phyloP scores from a whole-genome alignment of 306 rosid genomes.

The Carpinus fangiana region DNA sequence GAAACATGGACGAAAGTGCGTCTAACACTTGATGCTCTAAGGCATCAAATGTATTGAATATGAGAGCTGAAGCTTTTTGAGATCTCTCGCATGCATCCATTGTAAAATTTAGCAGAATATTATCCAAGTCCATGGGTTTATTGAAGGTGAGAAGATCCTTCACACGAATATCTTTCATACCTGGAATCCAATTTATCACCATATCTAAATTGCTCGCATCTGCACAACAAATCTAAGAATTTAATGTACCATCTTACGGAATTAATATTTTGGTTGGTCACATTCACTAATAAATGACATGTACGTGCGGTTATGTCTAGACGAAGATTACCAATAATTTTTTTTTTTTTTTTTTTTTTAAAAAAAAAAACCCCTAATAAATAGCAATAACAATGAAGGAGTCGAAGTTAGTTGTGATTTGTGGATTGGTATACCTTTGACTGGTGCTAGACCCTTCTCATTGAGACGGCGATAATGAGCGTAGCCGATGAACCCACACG shows the following conservation, averaged over 20 bases:
- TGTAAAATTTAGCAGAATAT: constrained; percentile 27
- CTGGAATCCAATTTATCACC: constrained; percentile 56
- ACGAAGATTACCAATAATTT: not conserved
- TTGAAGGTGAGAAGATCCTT: constrained; percentile 57
- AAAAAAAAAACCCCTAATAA: not conserved
- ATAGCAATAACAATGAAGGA: too few species aligned
- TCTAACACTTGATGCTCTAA: constrained; percentile 45
- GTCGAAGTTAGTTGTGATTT: not conserved
- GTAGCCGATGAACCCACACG: constrained; percentile 56
- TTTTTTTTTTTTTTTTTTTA: too few species aligned
- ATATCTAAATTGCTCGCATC: constrained; percentile 53
- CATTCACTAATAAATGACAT: too few species aligned
- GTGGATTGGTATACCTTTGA: constrained; percentile 45
- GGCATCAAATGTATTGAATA: constrained; percentile 60
- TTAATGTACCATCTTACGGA: too few species aligned
- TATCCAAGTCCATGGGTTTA: constrained; percentile 55
- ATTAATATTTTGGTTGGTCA: too few species aligned
- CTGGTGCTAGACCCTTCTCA: constrained; percentile 38
- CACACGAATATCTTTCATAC: constrained; percentile 51
- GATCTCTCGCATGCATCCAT: constrained; percentile 29
- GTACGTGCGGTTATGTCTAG: too few species aligned
- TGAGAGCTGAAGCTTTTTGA: constrained; percentile 46
- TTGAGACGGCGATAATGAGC: constrained; percentile 24
- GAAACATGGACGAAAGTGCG: constrained; percentile 34
- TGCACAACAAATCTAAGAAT: constrained; percentile 14